Evolutionary conservation across 495 filamentous ascomycete species (phyloP), one percentile per base, ranked within the genome.

Genomic region (Bathelium albidoporum): DNA sequence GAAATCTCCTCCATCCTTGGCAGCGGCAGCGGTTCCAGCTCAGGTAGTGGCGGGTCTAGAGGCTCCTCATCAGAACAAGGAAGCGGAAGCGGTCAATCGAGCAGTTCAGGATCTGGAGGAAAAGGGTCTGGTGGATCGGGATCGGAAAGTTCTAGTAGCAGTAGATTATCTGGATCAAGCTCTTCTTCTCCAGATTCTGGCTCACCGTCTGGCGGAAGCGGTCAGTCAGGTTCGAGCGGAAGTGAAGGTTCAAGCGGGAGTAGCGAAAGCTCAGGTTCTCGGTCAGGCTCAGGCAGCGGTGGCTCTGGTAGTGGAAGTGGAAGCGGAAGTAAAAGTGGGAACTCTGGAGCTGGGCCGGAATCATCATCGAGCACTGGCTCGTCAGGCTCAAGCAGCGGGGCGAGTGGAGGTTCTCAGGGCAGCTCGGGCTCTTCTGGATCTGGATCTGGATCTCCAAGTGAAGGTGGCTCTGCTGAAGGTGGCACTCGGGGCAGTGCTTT

Each of bases 121-220:
- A 3, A 14, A 5, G 34, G 34, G 34, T 39, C 34, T 39, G 34
- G 34, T 18, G 43, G 43, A 3, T 18, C 5, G 9, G 18, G 43
- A 18, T 18, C 11, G 9, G 43, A 18, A 14, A 20, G 43, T 80
- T 29, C 62, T 66, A 4, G 70, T 73, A 2, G 79, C 76, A 18
- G 77, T 81, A 5, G 75, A 83, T 61, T 67, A 83, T 5, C 72
- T 49, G 43, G 43, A 18, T 49, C 43, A n/a, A 18, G 43, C 9
- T 49, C 43, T 49, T 39, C 34, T 39, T n/a, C n/a, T n/a, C n/a
- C n/a, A n/a, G n/a, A n/a, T n/a, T n/a, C n/a, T n/a, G n/a, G n/a
- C n/a, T n/a, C n/a, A n/a, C n/a, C n/a, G 14, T 55, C 44, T 49
- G 0, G 22, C 9, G 49, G 49, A 9, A 11, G 5, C 20, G 49